Percentiles rank a stretch among this genome's conserved stretches.
These are phyloP conservation scores for Trypanosoma melophagium DNA, from an alignment of 208 protist genomes.

Conservation along the genomic window DNA sequence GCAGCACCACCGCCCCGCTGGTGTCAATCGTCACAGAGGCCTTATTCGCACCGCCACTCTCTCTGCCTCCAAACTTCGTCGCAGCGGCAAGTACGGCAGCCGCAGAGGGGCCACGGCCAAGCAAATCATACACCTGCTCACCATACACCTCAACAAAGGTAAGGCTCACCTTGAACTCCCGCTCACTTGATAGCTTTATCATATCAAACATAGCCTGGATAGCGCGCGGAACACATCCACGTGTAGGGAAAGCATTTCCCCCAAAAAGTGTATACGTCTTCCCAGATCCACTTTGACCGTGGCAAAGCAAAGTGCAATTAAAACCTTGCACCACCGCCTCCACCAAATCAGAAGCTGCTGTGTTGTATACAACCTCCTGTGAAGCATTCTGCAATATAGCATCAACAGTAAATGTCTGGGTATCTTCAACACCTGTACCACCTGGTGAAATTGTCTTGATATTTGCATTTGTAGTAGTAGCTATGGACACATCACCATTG, in stretches of 20 bases:
- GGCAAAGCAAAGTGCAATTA: constrained; percentile 75
- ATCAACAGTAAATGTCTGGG: constrained; percentile 67
- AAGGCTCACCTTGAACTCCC: constrained; percentile 47
- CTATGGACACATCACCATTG: neutral
- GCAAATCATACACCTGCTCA: constrained; percentile 68
- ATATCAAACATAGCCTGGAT: constrained; percentile 66
- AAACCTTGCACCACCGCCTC: constrained; percentile 41
- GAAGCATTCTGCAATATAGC: constrained; percentile 51
- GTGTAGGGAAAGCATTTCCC: constrained; percentile 35
- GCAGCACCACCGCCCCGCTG: constrained; percentile 34
- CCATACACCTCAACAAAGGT: constrained; percentile 78
- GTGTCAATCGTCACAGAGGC: constrained; percentile 35
- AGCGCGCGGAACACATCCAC: constrained; percentile 67
- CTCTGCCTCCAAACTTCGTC: neutral
- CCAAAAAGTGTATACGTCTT: constrained; percentile 85
- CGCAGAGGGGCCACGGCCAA: constrained; percentile 23
- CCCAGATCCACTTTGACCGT: constrained; percentile 71
- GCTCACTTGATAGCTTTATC: constrained; percentile 40
- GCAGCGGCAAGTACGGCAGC: neutral
- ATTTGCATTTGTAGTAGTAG: neutral
- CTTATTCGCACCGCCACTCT: constrained; percentile 7
- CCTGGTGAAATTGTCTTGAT: neutral
- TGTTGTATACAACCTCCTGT: constrained; percentile 60
- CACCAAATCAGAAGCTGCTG: constrained; percentile 28
- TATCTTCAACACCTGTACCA: constrained; percentile 15